Evolutionary conservation across 1,284 basidiomycete genomes (phyloP).

Genomic region (Fomitopsis schrenkii): DNA sequence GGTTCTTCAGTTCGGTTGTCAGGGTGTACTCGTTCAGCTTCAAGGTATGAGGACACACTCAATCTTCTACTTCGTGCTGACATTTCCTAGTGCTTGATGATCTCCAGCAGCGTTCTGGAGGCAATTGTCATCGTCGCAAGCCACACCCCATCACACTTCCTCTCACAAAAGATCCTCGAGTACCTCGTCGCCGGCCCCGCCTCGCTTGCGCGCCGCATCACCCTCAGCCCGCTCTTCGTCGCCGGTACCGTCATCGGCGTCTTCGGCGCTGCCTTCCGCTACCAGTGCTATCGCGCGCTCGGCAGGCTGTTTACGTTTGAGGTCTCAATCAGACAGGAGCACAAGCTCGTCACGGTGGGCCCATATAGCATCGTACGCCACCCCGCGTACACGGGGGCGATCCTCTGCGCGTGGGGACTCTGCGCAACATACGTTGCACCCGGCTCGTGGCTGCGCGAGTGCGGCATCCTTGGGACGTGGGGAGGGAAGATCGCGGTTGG

Average conservation of each 20-base stretch:
- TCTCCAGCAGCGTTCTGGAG: background rate
- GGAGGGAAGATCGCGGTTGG: background rate
- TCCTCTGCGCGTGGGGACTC: background rate
- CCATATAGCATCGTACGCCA: constrained; percentile 12
- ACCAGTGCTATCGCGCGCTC: constrained; percentile 7
- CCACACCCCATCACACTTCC: background rate
- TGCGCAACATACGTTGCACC: background rate
- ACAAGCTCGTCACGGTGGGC: constrained; percentile 9
- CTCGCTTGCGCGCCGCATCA: background rate
- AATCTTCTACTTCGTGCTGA: background rate
- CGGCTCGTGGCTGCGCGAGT: constrained; percentile 9
- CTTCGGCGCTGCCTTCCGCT: constrained; percentile 4
- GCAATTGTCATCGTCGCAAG: constrained; percentile 3
- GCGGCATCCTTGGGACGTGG: constrained; percentile 3
- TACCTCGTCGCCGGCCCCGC: background rate
- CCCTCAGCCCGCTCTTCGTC: background rate
- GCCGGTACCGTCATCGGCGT: background rate
- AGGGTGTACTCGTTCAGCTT: background rate
- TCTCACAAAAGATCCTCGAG: constrained; percentile 1
- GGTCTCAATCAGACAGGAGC: constrained; percentile 4
- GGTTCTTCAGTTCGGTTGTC: background rate
- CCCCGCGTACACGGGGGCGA: constrained; percentile 3
- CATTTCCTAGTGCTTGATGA: background rate
- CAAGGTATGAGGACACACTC: background rate
- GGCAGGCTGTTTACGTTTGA: constrained; percentile 11